Conservation (phyloP, 345 rosid species). For the Ceriops zippeliana region DNA sequence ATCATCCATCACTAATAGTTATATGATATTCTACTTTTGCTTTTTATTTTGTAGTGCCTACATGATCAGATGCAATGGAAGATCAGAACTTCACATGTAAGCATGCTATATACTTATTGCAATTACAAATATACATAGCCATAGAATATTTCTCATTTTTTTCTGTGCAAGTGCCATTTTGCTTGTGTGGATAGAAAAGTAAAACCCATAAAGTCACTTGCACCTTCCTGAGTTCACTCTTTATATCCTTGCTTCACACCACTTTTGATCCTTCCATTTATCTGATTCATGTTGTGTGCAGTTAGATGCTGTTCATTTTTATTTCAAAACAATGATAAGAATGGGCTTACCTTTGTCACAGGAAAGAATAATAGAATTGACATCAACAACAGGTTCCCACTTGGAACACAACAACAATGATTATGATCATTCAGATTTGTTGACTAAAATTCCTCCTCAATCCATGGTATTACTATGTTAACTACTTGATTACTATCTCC, state of each 20-base stretch:
- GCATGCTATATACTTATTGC: constrained; percentile 16
- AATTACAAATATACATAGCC: neutral
- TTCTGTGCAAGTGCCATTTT: no score
- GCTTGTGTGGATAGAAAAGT: no score
- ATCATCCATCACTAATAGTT: no score
- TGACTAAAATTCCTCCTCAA: constrained; percentile 36
- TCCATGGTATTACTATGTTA: constrained; percentile 45
- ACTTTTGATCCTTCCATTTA: no score
- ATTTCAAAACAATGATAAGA: neutral
- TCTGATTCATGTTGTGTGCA: no score
- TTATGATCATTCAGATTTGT: constrained; percentile 21
- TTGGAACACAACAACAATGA: constrained; percentile 36
- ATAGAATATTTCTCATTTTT: neutral
- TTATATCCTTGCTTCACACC: no score
- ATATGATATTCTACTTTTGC: constrained; percentile 2
- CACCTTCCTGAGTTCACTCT: no score
- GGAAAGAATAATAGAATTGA: constrained; percentile 67
- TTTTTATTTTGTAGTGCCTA: constrained; percentile 51
- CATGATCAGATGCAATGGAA: constrained; percentile 85
- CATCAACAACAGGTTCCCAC: constrained; percentile 35
- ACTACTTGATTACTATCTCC: constrained; percentile 22
- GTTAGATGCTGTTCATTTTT: neutral
- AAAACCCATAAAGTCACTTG: no score
- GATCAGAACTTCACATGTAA: constrained; percentile 78
- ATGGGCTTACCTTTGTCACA: constrained; percentile 27